Base-by-base conservation (phyloP, 2,329 filamentous ascomycete genomes). In the Sarocladium kiliense region DNA sequence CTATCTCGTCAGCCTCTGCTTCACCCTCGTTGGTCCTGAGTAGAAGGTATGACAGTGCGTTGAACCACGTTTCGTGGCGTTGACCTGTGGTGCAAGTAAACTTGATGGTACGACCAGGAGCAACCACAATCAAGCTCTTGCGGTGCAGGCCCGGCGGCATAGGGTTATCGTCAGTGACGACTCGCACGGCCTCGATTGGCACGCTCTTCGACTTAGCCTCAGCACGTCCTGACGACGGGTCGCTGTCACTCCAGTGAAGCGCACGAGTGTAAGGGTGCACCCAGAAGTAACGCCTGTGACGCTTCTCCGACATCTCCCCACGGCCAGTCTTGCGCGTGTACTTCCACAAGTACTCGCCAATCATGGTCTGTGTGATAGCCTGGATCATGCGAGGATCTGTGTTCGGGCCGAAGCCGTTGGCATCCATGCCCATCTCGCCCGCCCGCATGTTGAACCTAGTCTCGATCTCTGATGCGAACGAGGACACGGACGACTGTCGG, bases 321-420 rank as follows among this genome's bases (percentile, higher is more conserved):
- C 93, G 87, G n/a, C 91, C 92, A 57, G 92, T 81, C 75, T 94
- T 96, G 64, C 94, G 88, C 0, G 94, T 99, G 72, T 99, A 99
- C 71, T 99, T 99, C 94, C 94, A 99, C 39, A 99, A 78, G 70
- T 93, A 97, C 70, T 99, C 94, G 55, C 94, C 94, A 66, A 99
- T 97, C 94, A 99, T 99, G 18, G 94, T 97, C 72, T 99, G 93
- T 2, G 94, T 99, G 61, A 99, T 97, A 50, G 94, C 94, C 74
- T 97, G 91, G 62, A 99, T 97, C 91, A 99, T 97, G 63, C 93
- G 89, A 59, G 93, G 93, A 73, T 99, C 94, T 4, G 91, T 96
- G 59, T 82, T 82, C 19, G 85, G 77, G 10, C 84, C 82, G 58
- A 94, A 81, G 14, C 86, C 86, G 47, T 75, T 71, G 6, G 76